Conservation (phyloP, 163 green algal genomes). For the Dunaliella salina region DNA sequence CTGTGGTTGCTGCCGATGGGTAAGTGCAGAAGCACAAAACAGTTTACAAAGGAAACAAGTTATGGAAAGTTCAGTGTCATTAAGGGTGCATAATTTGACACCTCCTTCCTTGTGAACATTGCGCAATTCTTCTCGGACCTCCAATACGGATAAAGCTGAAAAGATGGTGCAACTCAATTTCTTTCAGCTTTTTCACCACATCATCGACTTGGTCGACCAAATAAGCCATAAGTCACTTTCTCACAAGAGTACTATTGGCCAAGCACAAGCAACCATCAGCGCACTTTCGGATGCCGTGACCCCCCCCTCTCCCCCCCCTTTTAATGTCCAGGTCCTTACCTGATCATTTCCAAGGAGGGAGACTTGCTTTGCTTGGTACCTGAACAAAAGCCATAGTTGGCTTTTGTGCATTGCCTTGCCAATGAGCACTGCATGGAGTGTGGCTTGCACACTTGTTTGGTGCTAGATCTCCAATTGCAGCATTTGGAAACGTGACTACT, state of each 20-base stretch:
- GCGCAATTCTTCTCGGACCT: not conserved
- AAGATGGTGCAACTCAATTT: not conserved
- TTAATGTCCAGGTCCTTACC: no score
- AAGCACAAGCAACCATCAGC: no score
- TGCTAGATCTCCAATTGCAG: not conserved
- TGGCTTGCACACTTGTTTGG: not conserved
- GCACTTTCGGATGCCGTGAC: no score
- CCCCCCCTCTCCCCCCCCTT: no score
- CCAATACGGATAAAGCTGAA: not conserved
- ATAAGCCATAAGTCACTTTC: no score
- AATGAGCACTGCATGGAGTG: not conserved
- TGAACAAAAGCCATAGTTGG: not conserved
- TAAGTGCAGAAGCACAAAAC: not conserved
- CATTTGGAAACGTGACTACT: not conserved
- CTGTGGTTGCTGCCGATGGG: conserved; percentile 30
- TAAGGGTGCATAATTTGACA: not conserved
- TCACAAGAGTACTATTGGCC: no score
- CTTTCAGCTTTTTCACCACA: not conserved
- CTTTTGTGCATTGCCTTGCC: not conserved
- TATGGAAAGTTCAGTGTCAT: not conserved
- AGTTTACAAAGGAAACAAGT: not conserved
- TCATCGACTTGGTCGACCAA: no score
- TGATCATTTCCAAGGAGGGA: not conserved
- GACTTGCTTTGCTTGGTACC: not conserved
- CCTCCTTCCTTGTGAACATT: not conserved